These are phyloP conservation scores for Gigaspora rosea DNA, from an alignment of 192 early-diverging fungal genomes.

Conservation along the genomic window DNA sequence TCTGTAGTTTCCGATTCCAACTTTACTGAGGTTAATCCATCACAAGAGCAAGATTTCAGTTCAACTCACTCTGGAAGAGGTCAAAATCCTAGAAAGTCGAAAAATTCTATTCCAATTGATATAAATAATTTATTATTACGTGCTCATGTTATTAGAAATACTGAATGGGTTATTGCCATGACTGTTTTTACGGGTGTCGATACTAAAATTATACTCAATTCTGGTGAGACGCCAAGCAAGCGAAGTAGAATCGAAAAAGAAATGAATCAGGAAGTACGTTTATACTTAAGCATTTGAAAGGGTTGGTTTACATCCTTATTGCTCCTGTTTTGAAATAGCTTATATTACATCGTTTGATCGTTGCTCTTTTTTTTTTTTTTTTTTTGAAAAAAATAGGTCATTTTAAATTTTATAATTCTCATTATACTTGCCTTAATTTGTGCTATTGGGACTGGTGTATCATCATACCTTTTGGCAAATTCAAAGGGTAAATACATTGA, in stretches of 20 bases:
- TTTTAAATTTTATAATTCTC: constrained; percentile 44
- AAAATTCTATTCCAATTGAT: constrained; percentile 63
- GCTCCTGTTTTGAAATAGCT: neutral
- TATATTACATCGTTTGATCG: neutral
- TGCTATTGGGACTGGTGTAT: constrained; percentile 40
- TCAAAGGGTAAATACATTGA: constrained; percentile 26
- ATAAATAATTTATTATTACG: constrained; percentile 85
- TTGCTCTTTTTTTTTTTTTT: neutral
- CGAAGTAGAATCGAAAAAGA: constrained; percentile 82
- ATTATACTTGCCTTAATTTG: constrained; percentile 44
- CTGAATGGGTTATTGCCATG: constrained; percentile 84
- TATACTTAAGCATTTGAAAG: neutral
- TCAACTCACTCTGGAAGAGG: neutral
- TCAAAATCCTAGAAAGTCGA: constrained; percentile 10
- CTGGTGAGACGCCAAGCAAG: constrained; percentile 88
- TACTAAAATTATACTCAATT: constrained; percentile 92
- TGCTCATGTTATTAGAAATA: constrained; percentile 89
- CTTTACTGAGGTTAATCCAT: neutral
- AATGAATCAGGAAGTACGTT: constrained; percentile 74
- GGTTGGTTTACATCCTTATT: neutral
- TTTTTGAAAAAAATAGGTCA: constrained; percentile 35
- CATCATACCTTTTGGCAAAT: constrained; percentile 25
- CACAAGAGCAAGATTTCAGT: neutral
- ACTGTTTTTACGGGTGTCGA: constrained; percentile 84
- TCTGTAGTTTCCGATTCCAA: constrained; percentile 41